Percentiles rank a stretch among this genome's conserved stretches.
These are phyloP conservation scores for Tricholomella constricta DNA, from an alignment of 768 basidiomycete genomes.

Conservation along the genomic window DNA sequence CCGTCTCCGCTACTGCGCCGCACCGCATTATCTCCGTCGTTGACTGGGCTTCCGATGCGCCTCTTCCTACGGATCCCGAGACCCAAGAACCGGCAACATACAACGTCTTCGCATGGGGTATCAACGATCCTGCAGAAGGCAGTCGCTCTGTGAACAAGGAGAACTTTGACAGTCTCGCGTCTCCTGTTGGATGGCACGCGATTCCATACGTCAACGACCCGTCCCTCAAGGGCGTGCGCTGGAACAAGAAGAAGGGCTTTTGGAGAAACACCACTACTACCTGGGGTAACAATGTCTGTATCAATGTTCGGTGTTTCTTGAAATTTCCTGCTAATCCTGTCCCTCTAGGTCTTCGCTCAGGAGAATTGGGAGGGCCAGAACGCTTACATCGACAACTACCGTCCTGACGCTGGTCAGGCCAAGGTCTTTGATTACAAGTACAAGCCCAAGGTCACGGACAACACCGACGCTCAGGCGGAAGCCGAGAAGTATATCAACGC, in stretches of 20 bases:
- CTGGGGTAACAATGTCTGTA: slow-evolving; percentile 78
- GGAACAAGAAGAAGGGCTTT: slow-evolving; percentile 30
- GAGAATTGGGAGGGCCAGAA: slow-evolving; percentile 88
- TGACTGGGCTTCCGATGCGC: slow-evolving; percentile 90
- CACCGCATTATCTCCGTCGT: slow-evolving; percentile 86
- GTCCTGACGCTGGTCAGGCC: slow-evolving; percentile 65
- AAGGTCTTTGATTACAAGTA: slow-evolving; percentile 76
- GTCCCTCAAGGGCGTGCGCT: slow-evolving; percentile 30
- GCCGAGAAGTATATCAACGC: slow-evolving; percentile 86
- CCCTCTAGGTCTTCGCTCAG: slow-evolving; percentile 77
- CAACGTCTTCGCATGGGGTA: slow-evolving; percentile 76
- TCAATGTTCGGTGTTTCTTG: background rate
- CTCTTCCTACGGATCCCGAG: slow-evolving; percentile 35
- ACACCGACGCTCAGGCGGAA: slow-evolving; percentile 60
- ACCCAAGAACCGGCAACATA: slow-evolving; percentile 49
- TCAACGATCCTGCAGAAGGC: slow-evolving; percentile 83
- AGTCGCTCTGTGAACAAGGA: slow-evolving; percentile 59
- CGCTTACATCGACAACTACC: slow-evolving; percentile 68
- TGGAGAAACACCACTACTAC: slow-evolving; percentile 78
- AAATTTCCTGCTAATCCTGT: background rate
- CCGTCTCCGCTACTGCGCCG: slow-evolving; percentile 73
- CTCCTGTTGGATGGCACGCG: slow-evolving; percentile 91
- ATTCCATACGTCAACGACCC: slow-evolving; percentile 77
- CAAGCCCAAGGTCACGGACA: slow-evolving; percentile 59
- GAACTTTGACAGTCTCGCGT: slow-evolving; percentile 76